These are phyloP conservation scores for Limnanthes douglasii DNA, from an alignment of 345 rosid species.

Conservation along the genomic window DNA sequence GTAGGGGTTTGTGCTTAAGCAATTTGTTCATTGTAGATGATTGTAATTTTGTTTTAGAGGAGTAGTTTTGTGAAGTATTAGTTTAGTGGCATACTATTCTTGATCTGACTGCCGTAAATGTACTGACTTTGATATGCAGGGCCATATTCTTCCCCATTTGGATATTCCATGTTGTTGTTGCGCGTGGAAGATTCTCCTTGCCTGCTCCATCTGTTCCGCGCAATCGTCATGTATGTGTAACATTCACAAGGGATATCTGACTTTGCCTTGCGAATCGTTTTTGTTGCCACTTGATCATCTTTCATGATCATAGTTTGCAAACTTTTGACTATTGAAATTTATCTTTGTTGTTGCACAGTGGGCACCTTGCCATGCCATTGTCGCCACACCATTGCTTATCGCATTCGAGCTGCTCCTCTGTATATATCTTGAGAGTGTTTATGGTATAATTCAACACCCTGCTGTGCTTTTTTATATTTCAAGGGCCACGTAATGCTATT, in stretches of 20 bases:
- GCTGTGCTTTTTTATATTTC: not conserved
- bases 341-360: conserved; percentile 51
- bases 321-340: conserved; percentile 6
- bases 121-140: conserved; percentile 31
- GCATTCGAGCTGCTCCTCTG: conserved; percentile 96
- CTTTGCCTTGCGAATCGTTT: not conserved
- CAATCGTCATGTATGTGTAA: conserved; percentile 61
- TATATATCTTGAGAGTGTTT: conserved; percentile 72
- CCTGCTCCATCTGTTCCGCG: conserved; percentile 94
- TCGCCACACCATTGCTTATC: conserved; percentile 80
- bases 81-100: too few relatives aligned
- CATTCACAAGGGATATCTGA: too few relatives aligned
- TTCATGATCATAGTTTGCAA: conserved; percentile 5
- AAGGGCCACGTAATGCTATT: not conserved
- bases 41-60: too few relatives aligned
- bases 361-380: conserved; percentile 98
- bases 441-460: conserved; percentile 27
- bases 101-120: conserved; percentile 1
- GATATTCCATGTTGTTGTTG: conserved; percentile 86
- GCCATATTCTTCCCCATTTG: conserved; percentile 69
- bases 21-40: too few relatives aligned
- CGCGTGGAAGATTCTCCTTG: conserved; percentile 90
- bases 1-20: too few relatives aligned
- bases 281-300: not conserved
- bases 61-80: too few relatives aligned